phyloP scores from a whole-genome alignment of 202 grass and related monocot genomes.

The Sporobolus alterniflorus region DNA sequence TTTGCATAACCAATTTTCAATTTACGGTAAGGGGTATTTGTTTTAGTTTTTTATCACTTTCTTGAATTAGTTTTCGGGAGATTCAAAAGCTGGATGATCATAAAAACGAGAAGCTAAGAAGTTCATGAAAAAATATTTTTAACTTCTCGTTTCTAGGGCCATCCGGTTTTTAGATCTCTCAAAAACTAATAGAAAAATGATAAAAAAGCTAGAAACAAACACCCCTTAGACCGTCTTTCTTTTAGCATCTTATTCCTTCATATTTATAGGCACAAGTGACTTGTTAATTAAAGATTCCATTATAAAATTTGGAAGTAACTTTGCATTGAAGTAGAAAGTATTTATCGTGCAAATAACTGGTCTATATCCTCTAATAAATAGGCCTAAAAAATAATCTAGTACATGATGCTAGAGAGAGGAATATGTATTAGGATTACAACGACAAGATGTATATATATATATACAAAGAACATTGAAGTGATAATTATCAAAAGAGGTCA shows the following conservation, averaged over 20 bases:
- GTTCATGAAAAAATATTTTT: too few species aligned
- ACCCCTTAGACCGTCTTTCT: background rate
- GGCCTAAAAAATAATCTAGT: background rate
- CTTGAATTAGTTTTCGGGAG: too few species aligned
- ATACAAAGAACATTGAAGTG: too few species aligned
- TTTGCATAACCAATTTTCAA: too few species aligned
- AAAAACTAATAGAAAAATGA: background rate
- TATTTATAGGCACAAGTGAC: background rate
- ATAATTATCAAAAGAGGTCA: too few species aligned
- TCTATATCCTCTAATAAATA: background rate
- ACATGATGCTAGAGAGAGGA: background rate
- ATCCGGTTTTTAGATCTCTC: too few species aligned
- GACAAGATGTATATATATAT: too few species aligned
- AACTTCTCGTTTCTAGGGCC: too few species aligned
- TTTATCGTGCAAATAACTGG: background rate
- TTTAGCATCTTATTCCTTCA: background rate
- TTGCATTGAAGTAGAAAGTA: background rate
- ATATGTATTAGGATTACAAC: background rate
- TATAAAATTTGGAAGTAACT: background rate
- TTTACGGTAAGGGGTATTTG: too few species aligned
- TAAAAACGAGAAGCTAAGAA: too few species aligned
- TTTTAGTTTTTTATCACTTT: too few species aligned
- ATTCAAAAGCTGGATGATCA: too few species aligned
- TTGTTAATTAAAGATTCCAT: background rate
- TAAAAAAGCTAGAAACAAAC: background rate